Evolutionary conservation across 345 rosid genomes (phyloP).

Genomic region (Melaleuca alternifolia): DNA sequence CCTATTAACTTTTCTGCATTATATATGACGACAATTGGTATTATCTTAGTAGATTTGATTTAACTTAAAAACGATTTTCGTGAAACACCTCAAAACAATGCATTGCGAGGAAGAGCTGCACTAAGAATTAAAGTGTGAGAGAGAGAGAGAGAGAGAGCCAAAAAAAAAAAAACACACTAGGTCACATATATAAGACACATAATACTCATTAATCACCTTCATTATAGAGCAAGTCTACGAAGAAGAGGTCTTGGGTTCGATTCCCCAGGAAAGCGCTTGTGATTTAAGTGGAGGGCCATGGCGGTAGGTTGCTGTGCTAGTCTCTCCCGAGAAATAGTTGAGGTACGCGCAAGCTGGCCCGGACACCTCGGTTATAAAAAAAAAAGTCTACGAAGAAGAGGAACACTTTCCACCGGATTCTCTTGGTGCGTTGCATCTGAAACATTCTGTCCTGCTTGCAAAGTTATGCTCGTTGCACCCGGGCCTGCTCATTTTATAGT

Average conservation of each 20-base stretch:
- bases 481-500: slow-evolving; percentile 21
- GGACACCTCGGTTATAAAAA: too few species aligned
- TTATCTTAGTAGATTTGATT: neutral
- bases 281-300: too few species aligned
- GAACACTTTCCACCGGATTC: slow-evolving; percentile 32
- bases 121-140: neutral
- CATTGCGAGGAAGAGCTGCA: neutral
- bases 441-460: slow-evolving; percentile 87
- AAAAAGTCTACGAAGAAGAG: neutral
- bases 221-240: neutral
- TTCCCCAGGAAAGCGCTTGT: too few species aligned
- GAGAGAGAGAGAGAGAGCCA: neutral
- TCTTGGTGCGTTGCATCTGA: slow-evolving; percentile 85
- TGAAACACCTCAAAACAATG: neutral
- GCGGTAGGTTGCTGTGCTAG: too few species aligned
- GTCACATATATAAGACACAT: neutral
- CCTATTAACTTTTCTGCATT: too few species aligned
- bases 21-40: neutral
- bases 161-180: neutral
- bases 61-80: neutral
- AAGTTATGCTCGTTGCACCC: slow-evolving; percentile 93
- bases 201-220: neutral
- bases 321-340: too few species aligned
- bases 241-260: too few species aligned
- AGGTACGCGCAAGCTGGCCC: too few species aligned